Base-by-base conservation (phyloP, 108 stramenopile genomes). In the Nannochloropsis gaditana region DNA sequence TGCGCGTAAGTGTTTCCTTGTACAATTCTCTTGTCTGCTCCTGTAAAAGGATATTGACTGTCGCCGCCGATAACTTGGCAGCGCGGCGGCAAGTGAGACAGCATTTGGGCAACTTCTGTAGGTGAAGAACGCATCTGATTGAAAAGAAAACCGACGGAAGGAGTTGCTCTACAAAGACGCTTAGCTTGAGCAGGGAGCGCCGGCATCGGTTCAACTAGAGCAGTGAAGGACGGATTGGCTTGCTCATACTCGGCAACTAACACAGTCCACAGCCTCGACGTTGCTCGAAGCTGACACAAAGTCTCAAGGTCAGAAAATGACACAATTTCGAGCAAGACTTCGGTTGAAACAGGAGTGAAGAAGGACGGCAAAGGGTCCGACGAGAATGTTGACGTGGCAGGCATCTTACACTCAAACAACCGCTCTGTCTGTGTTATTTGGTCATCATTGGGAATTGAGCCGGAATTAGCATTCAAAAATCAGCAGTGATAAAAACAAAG, bases 181-280 rank as follows among this genome's bases (percentile, higher is more conserved):
- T 73, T 73, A n/a, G 8, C 59, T n/a, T 73, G 3, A n/a, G 59
- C 15, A n/a, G 59, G 19, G 19, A 73, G 59, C 59, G 15, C n/a
- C 5, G 59, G 59, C 59, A 73, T 15, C n/a, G 59, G 3, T n/a
- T 2, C 59, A 4, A 73, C 59, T n/a, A 73, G 19, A 15, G 59
- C n/a, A n/a, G 59, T 73, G 59, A 73, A 73, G 4, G 59, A 73
- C 2, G 59, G 59, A 6, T 8, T 15, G 6, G 59, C 15, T n/a
- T 73, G 59, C 59, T 73, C 59, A n/a, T 73, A n/a, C 59, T 73
- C 59, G 8, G 59, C 59, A n/a, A 73, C 59, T 15, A 73, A n/a
- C 2, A 73, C 59, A n/a, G 59, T 8, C 59, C 59, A 73, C 2
- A 73, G 59, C 59, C 59, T 15, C 19, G 59, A 1, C 1, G 59